Conservation (phyloP, 1,284 basidiomycete species). For the Cutaneotrichosporon sp. region DNA sequence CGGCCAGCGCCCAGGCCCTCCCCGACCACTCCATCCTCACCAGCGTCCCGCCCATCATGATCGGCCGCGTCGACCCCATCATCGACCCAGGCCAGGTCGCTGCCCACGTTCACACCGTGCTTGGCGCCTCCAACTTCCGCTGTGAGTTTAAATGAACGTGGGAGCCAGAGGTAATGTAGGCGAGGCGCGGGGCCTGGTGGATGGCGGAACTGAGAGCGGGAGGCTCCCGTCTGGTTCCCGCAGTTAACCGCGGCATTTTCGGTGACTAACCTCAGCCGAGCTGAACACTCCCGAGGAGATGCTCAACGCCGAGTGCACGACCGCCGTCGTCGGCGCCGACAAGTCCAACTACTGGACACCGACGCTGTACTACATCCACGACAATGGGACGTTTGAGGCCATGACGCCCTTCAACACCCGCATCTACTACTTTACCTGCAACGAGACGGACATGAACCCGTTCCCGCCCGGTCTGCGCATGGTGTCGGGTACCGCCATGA, state of each 20-base stretch:
- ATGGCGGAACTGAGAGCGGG: not conserved
- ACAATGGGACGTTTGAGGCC: constrained; percentile 23
- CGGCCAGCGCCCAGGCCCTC: not conserved
- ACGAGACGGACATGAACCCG: constrained; percentile 36
- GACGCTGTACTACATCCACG: constrained; percentile 21
- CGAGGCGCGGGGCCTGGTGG: not conserved
- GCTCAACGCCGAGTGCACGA: constrained; percentile 28
- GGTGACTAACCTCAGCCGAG: not conserved
- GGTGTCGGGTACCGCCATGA: constrained; percentile 38
- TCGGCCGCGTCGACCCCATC: constrained; percentile 54
- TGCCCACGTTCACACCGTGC: constrained; percentile 51
- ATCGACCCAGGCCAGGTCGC: constrained; percentile 46
- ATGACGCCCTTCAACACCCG: constrained; percentile 32
- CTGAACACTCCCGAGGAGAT: constrained; percentile 27
- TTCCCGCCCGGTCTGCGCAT: constrained; percentile 50
- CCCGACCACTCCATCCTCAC: constrained; percentile 53
- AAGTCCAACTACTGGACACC: constrained; percentile 51
- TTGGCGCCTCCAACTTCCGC: constrained; percentile 43
- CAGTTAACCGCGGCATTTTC: not conserved
- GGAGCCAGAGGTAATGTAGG: not conserved
- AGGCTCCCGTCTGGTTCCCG: not conserved
- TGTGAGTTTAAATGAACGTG: constrained; percentile 20
- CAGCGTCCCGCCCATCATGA: constrained; percentile 44
- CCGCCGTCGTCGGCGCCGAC: constrained; percentile 29
- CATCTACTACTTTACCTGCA: constrained; percentile 46